phyloP scores from a whole-genome alignment of 306 rosid genomes.

The Vigna unguiculata region DNA sequence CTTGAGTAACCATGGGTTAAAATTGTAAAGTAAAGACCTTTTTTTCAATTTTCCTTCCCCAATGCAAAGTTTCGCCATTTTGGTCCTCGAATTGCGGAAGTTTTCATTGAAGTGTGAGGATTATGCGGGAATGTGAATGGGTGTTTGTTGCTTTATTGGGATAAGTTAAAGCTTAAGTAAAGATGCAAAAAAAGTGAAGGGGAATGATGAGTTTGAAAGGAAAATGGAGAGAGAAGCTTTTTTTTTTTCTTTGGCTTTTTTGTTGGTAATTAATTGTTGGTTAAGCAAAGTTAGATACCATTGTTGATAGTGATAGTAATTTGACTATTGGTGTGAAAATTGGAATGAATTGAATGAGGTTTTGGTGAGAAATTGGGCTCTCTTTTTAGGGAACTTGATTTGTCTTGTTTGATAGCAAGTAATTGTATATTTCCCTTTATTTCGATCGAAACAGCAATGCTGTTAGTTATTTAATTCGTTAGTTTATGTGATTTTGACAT shows the following conservation, averaged over 20 bases:
- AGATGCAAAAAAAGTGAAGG: slow-evolving; percentile 38
- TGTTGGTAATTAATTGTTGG: slow-evolving; percentile 41
- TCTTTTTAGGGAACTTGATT: too few relatives aligned
- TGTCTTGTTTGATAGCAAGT: too few relatives aligned
- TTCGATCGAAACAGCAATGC: too few relatives aligned
- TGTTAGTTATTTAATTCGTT: too few relatives aligned
- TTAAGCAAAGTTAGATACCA: slow-evolving; percentile 52
- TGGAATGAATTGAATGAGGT: slow-evolving; percentile 1
- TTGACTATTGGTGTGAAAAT: slow-evolving; percentile 22
- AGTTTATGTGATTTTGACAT: too few relatives aligned
- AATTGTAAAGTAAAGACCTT: slow-evolving; percentile 57
- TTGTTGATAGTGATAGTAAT: slow-evolving; percentile 22
- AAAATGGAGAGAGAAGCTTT: slow-evolving; percentile 21
- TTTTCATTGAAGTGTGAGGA: neutral
- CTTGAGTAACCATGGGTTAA: slow-evolving; percentile 13
- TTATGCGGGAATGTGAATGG: too few relatives aligned
- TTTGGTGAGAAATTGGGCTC: neutral
- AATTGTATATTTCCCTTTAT: too few relatives aligned
- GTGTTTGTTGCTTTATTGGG: slow-evolving; percentile 34
- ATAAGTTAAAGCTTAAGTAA: slow-evolving; percentile 33
- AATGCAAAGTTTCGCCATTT: slow-evolving; percentile 12
- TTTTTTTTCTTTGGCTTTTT: neutral
- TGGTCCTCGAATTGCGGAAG: neutral
- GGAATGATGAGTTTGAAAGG: slow-evolving; percentile 44
- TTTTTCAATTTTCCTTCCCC: neutral